Evolutionary conservation across 768 basidiomycete genomes (phyloP).

Genomic region (Mycena indigotica): DNA sequence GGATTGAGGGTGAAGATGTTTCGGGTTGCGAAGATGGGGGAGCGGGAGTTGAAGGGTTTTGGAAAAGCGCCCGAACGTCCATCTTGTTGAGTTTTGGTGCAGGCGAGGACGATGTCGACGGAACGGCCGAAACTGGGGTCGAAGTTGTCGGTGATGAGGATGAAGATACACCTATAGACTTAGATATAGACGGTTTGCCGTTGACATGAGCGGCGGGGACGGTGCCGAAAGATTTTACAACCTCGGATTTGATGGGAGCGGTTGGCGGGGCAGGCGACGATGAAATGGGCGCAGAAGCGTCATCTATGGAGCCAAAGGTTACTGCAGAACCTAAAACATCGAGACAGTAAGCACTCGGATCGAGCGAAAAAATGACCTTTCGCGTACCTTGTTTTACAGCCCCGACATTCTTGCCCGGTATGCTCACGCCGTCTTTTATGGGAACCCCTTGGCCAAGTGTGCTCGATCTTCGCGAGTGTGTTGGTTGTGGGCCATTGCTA

Average conservation of each 20-base stretch:
- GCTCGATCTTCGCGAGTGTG: conserved; percentile 81
- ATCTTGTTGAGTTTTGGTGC: conserved; percentile 43
- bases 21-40: conserved; percentile 55
- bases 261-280: conserved; percentile 76
- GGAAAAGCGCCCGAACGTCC: conserved; percentile 66
- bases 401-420: conserved; percentile 65
- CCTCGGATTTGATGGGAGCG: conserved; percentile 60
- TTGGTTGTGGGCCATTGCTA: conserved; percentile 44
- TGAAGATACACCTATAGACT: conserved; percentile 27
- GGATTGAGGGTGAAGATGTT: conserved; percentile 59
- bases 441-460: conserved; percentile 69
- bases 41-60: conserved; percentile 51
- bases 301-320: conserved; percentile 91
- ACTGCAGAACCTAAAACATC: conserved; percentile 58
- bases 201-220: conserved; percentile 66
- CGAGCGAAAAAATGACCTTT: conserved; percentile 14
- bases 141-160: conserved; percentile 30
- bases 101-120: conserved; percentile 33
- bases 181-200: conserved; percentile 58
- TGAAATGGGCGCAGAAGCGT: conserved; percentile 73
- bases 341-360: conserved; percentile 12
- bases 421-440: conserved; percentile 78
- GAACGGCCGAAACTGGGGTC: conserved; percentile 31
- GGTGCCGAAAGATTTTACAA: conserved; percentile 81
- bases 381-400: conserved; percentile 67